Conservation (phyloP, 2,329 filamentous ascomycete genomes). For the Albifimbria verrucaria region DNA sequence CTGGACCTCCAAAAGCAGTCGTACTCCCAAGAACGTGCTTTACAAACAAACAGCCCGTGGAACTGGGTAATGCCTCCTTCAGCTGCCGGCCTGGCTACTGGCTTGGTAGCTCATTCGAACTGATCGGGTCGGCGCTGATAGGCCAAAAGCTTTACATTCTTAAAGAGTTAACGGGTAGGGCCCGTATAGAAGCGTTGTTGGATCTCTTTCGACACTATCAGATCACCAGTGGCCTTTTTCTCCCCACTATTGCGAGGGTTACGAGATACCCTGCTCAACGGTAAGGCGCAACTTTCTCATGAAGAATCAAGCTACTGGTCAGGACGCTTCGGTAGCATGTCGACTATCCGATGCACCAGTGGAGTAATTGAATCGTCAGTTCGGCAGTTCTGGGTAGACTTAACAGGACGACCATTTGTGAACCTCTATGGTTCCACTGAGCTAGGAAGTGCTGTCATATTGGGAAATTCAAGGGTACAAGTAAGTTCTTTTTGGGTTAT, state of each 20-base stretch:
- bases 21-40: conserved; percentile 43
- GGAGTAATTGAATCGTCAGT: background rate
- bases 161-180: conserved; percentile 2
- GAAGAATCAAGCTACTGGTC: conserved; percentile 5
- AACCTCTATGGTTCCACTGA: conserved; percentile 2
- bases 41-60: background rate
- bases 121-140: conserved; percentile 9
- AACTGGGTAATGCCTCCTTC: conserved; percentile 6
- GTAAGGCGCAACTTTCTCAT: no score
- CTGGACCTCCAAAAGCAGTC: conserved; percentile 73
- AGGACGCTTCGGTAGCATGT: background rate
- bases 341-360: background rate
- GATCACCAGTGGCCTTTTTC: conserved; percentile 11
- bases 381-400: background rate
- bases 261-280: conserved; percentile 9
- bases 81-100: conserved; percentile 15
- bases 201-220: conserved; percentile 6
- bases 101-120: conserved; percentile 10
- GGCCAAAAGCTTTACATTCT: conserved; percentile 11
- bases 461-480: no score
- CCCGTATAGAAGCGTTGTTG: conserved; percentile 8
- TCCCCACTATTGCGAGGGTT: conserved; percentile 9
- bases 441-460: conserved; percentile 4
- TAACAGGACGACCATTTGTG: background rate
- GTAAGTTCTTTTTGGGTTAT: no score